These are phyloP conservation scores for Aspergillus bombycis DNA, from an alignment of 2,329 filamentous ascomycete species.

Conservation along the genomic window DNA sequence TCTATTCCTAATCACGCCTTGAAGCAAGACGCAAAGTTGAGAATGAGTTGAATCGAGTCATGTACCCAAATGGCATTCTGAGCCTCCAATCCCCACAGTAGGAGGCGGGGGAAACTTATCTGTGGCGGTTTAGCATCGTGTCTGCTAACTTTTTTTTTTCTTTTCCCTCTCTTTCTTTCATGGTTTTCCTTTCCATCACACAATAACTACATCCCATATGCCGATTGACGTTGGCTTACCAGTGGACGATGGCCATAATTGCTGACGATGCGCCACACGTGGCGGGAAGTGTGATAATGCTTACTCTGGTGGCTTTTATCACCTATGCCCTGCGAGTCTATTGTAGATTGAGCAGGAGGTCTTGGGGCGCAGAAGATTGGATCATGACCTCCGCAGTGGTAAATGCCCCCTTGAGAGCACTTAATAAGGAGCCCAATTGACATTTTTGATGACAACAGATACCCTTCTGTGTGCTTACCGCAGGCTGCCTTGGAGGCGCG, in stretches of 20 bases:
- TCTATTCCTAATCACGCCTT: not conserved
- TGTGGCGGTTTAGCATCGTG: not conserved
- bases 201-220: not conserved
- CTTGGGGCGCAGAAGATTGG: conserved; percentile 28
- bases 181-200: not conserved
- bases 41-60: not conserved
- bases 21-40: not conserved
- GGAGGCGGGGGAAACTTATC: not conserved
- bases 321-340: conserved; percentile 24
- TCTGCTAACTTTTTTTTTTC: not conserved
- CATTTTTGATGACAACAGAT: conserved; percentile 7
- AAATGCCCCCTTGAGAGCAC: not conserved
- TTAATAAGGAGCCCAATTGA: not conserved
- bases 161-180: not conserved
- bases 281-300: conserved; percentile 24
- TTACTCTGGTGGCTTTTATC: conserved; percentile 23
- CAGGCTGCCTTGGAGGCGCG: conserved; percentile 26
- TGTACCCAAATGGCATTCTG: not conserved
- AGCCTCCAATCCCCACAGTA: not conserved
- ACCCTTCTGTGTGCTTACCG: conserved; percentile 23
- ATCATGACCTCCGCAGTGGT: conserved; percentile 30
- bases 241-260: conserved; percentile 23
- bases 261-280: conserved; percentile 23
- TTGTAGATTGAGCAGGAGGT: conserved; percentile 21
- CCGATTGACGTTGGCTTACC: not conserved